Evolutionary conservation across 1,284 basidiomycete genomes (phyloP).

Genomic region (Ceratobasidium sp.): DNA sequence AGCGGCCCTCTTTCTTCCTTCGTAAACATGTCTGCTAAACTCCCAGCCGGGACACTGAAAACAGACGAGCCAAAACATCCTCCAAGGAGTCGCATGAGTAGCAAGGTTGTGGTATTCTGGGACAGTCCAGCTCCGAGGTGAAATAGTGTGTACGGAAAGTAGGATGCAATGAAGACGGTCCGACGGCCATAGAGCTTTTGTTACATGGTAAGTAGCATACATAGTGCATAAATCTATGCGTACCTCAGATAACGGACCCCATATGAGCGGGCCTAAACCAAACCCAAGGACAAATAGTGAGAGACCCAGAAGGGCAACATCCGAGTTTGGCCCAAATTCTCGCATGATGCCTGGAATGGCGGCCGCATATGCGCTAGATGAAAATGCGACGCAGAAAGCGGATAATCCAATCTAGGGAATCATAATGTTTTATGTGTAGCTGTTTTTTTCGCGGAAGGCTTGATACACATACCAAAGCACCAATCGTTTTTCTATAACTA

Average conservation of each 20-base stretch:
- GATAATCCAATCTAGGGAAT: constrained; percentile 20
- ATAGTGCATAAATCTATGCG: neutral
- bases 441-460: too few species aligned
- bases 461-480: constrained; percentile 12
- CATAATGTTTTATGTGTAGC: too few species aligned
- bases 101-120: constrained; percentile 17
- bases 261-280: constrained; percentile 38
- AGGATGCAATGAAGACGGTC: constrained; percentile 20
- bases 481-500: constrained; percentile 6
- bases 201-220: neutral
- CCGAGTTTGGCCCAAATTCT: constrained; percentile 6
- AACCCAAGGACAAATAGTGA: constrained; percentile 40
- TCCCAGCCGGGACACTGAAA: constrained; percentile 31
- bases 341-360: constrained; percentile 32
- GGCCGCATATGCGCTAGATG: constrained; percentile 39
- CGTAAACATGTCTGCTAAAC: constrained; percentile 36
- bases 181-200: constrained; percentile 34
- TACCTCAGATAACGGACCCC: constrained; percentile 44
- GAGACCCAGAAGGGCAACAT: constrained; percentile 34
- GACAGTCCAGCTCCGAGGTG: constrained; percentile 35
- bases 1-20: constrained; percentile 35
- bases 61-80: constrained; percentile 42
- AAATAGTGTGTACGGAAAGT: constrained; percentile 40
- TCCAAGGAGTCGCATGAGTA: constrained; percentile 34
- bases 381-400: constrained; percentile 37